Evolutionary conservation across 345 rosid genomes (phyloP).

Genomic region (Psidium friedrichsthalianum): DNA sequence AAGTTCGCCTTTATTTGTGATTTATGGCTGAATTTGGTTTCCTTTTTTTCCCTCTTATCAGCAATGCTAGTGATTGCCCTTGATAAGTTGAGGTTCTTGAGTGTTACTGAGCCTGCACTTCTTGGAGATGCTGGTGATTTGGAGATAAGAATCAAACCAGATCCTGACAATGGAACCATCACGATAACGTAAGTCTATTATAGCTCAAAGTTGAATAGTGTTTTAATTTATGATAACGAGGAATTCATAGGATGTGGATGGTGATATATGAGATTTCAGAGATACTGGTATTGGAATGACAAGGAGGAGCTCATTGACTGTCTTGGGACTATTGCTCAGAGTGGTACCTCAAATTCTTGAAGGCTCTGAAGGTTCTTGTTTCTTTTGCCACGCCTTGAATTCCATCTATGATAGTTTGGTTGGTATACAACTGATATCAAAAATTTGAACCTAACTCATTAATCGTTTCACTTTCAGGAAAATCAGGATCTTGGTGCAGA

Average conservation of each 20-base stretch:
- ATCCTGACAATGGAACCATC: constrained; percentile 80
- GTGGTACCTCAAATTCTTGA: constrained; percentile 92
- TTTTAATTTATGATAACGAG: background rate
- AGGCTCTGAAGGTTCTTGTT: constrained; percentile 70
- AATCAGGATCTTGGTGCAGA: constrained; percentile 86
- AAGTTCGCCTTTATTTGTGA: background rate
- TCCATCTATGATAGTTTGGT: background rate
- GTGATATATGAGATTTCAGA: constrained; percentile 25
- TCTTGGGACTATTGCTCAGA: constrained; percentile 99
- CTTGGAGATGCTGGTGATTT: constrained; percentile 87
- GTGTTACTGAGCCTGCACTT: constrained; percentile 87
- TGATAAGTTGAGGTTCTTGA: constrained; percentile 86
- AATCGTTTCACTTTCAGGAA: constrained; percentile 34
- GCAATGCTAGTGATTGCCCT: constrained; percentile 99
- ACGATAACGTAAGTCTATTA: constrained; percentile 48
- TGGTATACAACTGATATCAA: background rate
- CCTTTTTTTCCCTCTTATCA: constrained; percentile 15
- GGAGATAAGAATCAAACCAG: constrained; percentile 84
- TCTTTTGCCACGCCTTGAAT: background rate
- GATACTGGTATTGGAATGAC: constrained; percentile 99
- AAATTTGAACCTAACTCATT: background rate
- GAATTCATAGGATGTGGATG: background rate
- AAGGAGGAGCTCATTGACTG: constrained; percentile 86
- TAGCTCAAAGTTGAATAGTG: background rate
- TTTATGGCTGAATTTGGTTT: background rate